A percentile compares a stretch with the other conserved stretches of the same genome.
These are phyloP conservation scores for Cetraspora pellucida DNA, from an alignment of 192 early-diverging fungal species.

Conservation along the genomic window DNA sequence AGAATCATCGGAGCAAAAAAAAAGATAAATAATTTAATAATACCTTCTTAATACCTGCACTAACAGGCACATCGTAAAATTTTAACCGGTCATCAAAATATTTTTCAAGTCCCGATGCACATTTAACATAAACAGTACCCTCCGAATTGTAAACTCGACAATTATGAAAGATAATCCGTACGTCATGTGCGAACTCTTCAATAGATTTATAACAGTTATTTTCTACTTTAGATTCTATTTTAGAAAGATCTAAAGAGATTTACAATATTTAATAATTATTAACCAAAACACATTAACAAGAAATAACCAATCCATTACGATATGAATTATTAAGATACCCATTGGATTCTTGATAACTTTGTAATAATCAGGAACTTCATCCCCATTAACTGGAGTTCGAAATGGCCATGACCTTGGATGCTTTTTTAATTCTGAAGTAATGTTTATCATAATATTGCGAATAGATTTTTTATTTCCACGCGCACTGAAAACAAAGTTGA, in stretches of 20 bases:
- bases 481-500: slow-evolving; percentile 11
- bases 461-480: slow-evolving; percentile 53
- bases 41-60: too few species aligned
- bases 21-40: too few species aligned
- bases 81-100: slow-evolving; percentile 66
- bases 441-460: slow-evolving; percentile 68
- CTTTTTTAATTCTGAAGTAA: slow-evolving; percentile 76
- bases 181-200: slow-evolving; percentile 80
- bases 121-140: slow-evolving; percentile 79
- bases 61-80: slow-evolving; percentile 2
- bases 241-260: slow-evolving; percentile 62
- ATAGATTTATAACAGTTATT: slow-evolving; percentile 81
- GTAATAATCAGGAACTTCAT: slow-evolving; percentile 95
- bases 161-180: slow-evolving; percentile 92
- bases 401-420: slow-evolving; percentile 94
- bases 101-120: slow-evolving; percentile 74
- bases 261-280: background rate
- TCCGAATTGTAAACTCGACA: slow-evolving; percentile 92
- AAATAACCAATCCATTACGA: background rate
- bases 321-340: slow-evolving; percentile 42
- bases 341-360: slow-evolving; percentile 95
- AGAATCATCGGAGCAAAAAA: too few species aligned
- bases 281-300: background rate
- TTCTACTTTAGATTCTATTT: slow-evolving; percentile 83
- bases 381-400: slow-evolving; percentile 80